Evolutionary conservation across 176 grass and related monocot genomes (phyloP).

Genomic region (Oryza glumipatula): DNA sequence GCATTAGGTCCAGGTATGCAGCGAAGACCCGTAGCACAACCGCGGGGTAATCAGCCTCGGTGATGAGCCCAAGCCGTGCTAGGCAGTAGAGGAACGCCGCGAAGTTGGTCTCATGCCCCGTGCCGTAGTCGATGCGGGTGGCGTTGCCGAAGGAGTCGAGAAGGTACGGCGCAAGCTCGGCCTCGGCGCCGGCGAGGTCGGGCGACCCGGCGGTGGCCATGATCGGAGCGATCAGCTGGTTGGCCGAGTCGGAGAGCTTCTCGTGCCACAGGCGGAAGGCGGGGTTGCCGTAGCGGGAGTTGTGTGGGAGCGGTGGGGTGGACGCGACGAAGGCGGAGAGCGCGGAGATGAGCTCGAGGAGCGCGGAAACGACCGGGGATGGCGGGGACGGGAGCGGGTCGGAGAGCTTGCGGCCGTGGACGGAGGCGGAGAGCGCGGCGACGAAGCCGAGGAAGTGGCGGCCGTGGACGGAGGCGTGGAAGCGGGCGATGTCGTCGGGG

Average conservation of each 20-base stretch:
- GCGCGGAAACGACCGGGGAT: slow-evolving; percentile 51
- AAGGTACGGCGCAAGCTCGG: slow-evolving; percentile 82
- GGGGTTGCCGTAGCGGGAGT: slow-evolving; percentile 84
- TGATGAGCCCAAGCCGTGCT: slow-evolving; percentile 70
- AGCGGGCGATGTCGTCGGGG: slow-evolving; percentile 62
- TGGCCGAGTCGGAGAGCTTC: slow-evolving; percentile 51
- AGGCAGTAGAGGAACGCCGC: slow-evolving; percentile 93
- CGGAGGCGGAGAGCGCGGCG: slow-evolving; percentile 74
- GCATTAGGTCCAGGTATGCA: slow-evolving; percentile 75
- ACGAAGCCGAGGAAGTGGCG: slow-evolving; percentile 85
- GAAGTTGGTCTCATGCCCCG: slow-evolving; percentile 89
- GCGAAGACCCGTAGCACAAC: slow-evolving; percentile 66
- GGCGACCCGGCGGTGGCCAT: slow-evolving; percentile 43
- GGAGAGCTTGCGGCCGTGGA: slow-evolving; percentile 77
- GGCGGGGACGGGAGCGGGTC: slow-evolving; percentile 57
- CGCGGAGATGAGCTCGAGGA: slow-evolving; percentile 59
- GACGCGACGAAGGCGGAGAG: slow-evolving; percentile 61
- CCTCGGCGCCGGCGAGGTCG: slow-evolving; percentile 50
- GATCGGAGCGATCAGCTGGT: slow-evolving; percentile 51
- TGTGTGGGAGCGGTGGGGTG: slow-evolving; percentile 70
- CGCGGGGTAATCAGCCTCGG: slow-evolving; percentile 63
- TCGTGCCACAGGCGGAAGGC: slow-evolving; percentile 87
- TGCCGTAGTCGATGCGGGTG: slow-evolving; percentile 79
- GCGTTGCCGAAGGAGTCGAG: slow-evolving; percentile 93
- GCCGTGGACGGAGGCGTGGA: slow-evolving; percentile 71